Evolutionary conservation across 176 grass and related monocot species (phyloP).

Genomic region (Stipa capillata): DNA sequence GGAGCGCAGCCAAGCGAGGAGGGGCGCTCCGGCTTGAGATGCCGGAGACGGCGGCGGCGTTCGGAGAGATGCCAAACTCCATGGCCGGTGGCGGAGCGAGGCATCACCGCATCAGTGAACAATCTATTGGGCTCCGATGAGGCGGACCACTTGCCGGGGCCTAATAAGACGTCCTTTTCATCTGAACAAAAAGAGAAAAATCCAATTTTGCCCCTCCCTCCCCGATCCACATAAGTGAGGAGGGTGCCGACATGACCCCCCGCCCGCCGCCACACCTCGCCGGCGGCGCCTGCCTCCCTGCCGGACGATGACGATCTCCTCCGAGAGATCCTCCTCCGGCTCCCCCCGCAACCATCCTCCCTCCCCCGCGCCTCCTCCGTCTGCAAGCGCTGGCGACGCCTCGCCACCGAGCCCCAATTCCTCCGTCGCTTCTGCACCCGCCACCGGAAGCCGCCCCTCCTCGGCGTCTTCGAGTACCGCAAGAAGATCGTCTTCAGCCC

Average conservation of each 20-base stretch:
- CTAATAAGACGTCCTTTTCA: no score
- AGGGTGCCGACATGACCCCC: no score
- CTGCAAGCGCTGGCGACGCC: neutral
- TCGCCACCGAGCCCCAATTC: neutral
- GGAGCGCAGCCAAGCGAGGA: no score
- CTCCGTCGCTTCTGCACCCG: neutral
- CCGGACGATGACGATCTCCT: neutral
- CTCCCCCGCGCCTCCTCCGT: neutral
- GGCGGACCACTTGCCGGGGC: no score
- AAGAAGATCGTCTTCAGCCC: neutral
- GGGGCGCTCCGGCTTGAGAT: neutral
- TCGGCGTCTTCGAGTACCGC: neutral
- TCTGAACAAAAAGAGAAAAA: no score
- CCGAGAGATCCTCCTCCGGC: neutral
- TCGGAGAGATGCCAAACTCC: neutral
- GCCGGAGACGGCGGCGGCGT: neutral
- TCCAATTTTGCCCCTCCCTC: neutral
- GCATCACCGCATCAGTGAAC: no score
- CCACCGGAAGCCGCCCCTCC: neutral
- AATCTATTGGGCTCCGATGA: no score
- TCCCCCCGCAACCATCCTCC: neutral
- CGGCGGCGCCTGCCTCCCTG: neutral
- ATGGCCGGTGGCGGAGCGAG: neutral
- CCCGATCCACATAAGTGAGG: neutral
- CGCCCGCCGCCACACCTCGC: no score